These are phyloP conservation scores for Diplodia scrobiculata DNA, from an alignment of 2,329 filamentous ascomycete species.

Conservation along the genomic window DNA sequence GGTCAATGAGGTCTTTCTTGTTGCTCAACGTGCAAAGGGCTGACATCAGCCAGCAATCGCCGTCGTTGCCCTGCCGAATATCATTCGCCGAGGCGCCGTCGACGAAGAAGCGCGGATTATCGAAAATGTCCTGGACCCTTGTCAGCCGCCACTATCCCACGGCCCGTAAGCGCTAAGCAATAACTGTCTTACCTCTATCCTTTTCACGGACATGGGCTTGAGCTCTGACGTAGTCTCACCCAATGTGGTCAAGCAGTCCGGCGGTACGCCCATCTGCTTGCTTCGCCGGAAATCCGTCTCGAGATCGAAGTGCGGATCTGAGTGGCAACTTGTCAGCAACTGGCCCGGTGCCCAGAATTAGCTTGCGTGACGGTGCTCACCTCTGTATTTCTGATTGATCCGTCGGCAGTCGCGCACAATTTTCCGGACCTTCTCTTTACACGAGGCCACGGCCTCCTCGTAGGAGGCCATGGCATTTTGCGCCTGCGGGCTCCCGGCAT, in stretches of 20 bases:
- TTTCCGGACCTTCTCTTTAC: slow-evolving; percentile 60
- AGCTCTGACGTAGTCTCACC: slow-evolving; percentile 43
- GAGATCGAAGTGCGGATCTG: slow-evolving; percentile 77
- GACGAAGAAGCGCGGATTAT: slow-evolving; percentile 72
- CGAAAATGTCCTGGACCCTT: slow-evolving; percentile 72
- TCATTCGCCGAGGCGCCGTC: slow-evolving; percentile 76
- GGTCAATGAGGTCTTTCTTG: slow-evolving; percentile 69
- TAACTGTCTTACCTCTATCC: slow-evolving; percentile 56
- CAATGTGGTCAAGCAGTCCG: slow-evolving; percentile 55
- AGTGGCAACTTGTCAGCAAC: slow-evolving; percentile 6
- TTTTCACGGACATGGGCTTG: slow-evolving; percentile 71
- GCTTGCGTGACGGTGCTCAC: slow-evolving; percentile 1
- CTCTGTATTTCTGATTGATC: slow-evolving; percentile 77
- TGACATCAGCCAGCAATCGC: slow-evolving; percentile 85
- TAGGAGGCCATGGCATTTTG: slow-evolving; percentile 68
- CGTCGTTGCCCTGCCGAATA: slow-evolving; percentile 73
- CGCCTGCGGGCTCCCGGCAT: slow-evolving; percentile 48
- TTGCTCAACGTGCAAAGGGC: slow-evolving; percentile 75
- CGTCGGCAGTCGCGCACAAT: slow-evolving; percentile 66
- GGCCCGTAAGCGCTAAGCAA: slow-evolving; percentile 8
- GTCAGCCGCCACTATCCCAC: neutral
- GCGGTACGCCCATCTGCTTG: slow-evolving; percentile 39
- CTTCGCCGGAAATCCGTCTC: slow-evolving; percentile 65
- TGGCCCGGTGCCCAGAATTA: neutral
- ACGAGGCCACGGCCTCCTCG: slow-evolving; percentile 69